These are phyloP conservation scores for Betula pendula DNA, from an alignment of 306 rosid genomes.

Conservation along the genomic window DNA sequence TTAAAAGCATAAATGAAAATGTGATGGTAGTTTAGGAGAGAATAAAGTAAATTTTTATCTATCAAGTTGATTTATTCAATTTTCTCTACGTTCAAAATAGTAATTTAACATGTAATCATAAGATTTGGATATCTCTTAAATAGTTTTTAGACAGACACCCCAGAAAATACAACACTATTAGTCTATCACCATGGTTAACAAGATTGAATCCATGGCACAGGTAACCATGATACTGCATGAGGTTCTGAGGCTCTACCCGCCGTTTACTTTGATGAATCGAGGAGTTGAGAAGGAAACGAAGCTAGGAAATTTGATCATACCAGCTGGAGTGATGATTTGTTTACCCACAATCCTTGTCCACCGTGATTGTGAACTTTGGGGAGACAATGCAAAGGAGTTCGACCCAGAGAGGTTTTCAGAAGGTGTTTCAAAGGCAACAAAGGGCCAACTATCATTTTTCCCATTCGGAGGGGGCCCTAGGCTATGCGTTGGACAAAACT, in stretches of 20 bases:
- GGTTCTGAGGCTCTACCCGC: conserved; percentile 65
- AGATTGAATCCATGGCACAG: conserved; percentile 23
- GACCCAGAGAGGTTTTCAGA: conserved; percentile 42
- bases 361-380: conserved; percentile 39
- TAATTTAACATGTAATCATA: not conserved
- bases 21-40: no score
- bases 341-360: conserved; percentile 22
- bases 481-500: conserved; percentile 47
- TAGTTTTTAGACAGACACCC: no score
- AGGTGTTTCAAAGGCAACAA: conserved; percentile 39
- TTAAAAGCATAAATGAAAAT: no score
- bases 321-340: conserved; percentile 18
- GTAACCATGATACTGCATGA: conserved; percentile 63
- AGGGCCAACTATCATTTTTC: conserved; percentile 20
- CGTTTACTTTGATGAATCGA: not conserved
- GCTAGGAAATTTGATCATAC: conserved; percentile 35
- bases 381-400: conserved; percentile 43
- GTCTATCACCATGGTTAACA: no score
- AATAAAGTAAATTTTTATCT: no score
- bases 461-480: conserved; percentile 50
- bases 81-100: no score
- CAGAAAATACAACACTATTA: no score
- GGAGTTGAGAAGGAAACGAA: conserved; percentile 8
- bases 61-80: not conserved
- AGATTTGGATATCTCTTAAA: not conserved